A percentile compares a stretch with the other conserved stretches of the same genome.
These are phyloP conservation scores for Mycena pura DNA, from an alignment of 768 basidiomycete genomes.

Conservation along the genomic window DNA sequence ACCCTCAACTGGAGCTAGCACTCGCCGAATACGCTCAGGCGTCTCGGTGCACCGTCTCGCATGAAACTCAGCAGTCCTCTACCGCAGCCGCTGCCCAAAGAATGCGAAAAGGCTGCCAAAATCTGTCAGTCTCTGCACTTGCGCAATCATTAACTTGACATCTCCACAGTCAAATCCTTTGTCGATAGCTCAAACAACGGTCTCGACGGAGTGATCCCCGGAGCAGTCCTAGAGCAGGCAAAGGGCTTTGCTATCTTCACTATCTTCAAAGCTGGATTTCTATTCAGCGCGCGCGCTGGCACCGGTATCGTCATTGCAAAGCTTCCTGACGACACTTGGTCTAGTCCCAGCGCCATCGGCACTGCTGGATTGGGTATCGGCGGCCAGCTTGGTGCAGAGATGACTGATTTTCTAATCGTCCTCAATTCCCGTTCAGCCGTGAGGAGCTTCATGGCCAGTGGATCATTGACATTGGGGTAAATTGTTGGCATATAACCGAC, in stretches of 20 bases:
- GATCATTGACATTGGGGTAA: slow-evolving; percentile 81
- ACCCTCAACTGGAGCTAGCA: too few relatives aligned
- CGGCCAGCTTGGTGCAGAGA: slow-evolving; percentile 80
- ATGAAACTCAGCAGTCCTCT: slow-evolving; percentile 59
- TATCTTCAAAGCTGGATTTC: slow-evolving; percentile 69
- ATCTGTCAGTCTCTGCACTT: slow-evolving; percentile 64
- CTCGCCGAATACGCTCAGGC: too few relatives aligned
- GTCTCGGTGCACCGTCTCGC: too few relatives aligned
- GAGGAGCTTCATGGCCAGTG: slow-evolving; percentile 85
- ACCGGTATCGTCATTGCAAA: slow-evolving; percentile 90
- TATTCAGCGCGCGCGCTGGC: slow-evolving; percentile 75
- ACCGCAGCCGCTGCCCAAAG: slow-evolving; percentile 73
- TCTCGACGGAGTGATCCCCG: slow-evolving; percentile 74
- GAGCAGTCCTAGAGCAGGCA: slow-evolving; percentile 55
- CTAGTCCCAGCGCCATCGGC: slow-evolving; percentile 93
- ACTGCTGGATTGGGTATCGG: slow-evolving; percentile 91
- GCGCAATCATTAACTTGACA: background rate
- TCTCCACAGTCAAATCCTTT: slow-evolving; percentile 75
- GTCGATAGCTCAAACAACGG: slow-evolving; percentile 83
- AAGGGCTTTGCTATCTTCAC: slow-evolving; percentile 91
- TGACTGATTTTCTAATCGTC: slow-evolving; percentile 92
- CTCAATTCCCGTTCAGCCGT: slow-evolving; percentile 76
- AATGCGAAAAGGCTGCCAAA: slow-evolving; percentile 86
- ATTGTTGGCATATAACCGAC: background rate
- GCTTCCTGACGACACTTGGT: slow-evolving; percentile 86